These are phyloP conservation scores for Cucumis melo DNA, from an alignment of 306 rosid species.

Conservation along the genomic window DNA sequence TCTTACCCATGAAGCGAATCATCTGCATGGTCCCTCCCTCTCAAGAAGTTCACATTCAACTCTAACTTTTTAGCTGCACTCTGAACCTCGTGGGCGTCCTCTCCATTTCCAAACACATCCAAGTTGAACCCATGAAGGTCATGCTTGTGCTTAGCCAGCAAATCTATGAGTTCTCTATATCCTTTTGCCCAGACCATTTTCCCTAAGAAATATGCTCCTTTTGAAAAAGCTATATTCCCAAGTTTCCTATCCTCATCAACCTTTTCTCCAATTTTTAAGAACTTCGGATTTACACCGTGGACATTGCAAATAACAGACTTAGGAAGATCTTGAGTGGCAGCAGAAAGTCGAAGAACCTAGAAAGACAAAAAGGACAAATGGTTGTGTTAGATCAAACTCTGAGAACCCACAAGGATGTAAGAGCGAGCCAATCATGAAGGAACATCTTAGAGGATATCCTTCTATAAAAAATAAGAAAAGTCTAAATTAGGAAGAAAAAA, in stretches of 20 bases:
- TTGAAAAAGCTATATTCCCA: slow-evolving; percentile 67
- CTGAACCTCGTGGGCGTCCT: slow-evolving; percentile 84
- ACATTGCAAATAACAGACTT: slow-evolving; percentile 87
- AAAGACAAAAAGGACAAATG: not conserved
- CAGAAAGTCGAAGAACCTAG: slow-evolving; percentile 96
- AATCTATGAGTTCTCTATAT: slow-evolving; percentile 72
- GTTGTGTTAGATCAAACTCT: not conserved
- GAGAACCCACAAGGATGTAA: not conserved
- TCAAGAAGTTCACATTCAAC: slow-evolving; percentile 78
- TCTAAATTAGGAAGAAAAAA: not conserved
- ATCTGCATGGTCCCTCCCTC: slow-evolving; percentile 95
- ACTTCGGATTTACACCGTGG: slow-evolving; percentile 97
- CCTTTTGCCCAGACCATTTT: slow-evolving; percentile 99
- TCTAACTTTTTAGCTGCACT: slow-evolving; percentile 66
- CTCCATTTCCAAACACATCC: slow-evolving; percentile 94
- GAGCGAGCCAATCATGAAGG: not conserved
- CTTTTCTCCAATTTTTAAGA: slow-evolving; percentile 77
- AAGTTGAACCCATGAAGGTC: slow-evolving; percentile 80
- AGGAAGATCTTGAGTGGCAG: slow-evolving; percentile 91
- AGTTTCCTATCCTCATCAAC: slow-evolving; percentile 61
- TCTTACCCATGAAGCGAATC: slow-evolving; percentile 83
- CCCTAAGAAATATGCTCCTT: slow-evolving; percentile 97
- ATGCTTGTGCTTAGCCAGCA: slow-evolving; percentile 57
- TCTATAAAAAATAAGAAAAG: not conserved
- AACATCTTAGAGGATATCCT: not conserved